These are phyloP conservation scores for Raffaelea ambrosiae DNA, from an alignment of 2,329 filamentous ascomycete species.

Conservation along the genomic window DNA sequence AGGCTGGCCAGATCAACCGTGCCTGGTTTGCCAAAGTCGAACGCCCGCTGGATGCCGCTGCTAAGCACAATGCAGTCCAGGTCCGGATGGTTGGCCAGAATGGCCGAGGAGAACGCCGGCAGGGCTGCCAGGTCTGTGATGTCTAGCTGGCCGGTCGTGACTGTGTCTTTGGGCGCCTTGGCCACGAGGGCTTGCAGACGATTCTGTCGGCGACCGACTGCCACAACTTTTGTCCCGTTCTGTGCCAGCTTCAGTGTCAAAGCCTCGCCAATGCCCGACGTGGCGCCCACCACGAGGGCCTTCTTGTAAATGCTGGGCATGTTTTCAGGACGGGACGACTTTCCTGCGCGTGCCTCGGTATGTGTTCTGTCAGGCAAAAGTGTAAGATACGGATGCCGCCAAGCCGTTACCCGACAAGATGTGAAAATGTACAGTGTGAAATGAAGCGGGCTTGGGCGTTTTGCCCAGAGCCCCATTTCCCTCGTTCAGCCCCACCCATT, in stretches of 20 bases:
- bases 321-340: neutral
- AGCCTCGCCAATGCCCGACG: slow-evolving; percentile 39
- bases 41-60: slow-evolving; percentile 35
- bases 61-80: slow-evolving; percentile 44
- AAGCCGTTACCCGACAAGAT: too few relatives aligned
- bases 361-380: too few relatives aligned
- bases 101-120: slow-evolving; percentile 19
- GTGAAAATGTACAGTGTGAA: too few relatives aligned
- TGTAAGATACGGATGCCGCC: too few relatives aligned
- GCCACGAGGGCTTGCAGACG: slow-evolving; percentile 30
- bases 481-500: too few relatives aligned
- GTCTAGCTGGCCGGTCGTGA: slow-evolving; percentile 28
- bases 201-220: slow-evolving; percentile 37
- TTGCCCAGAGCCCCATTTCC: too few relatives aligned
- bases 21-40: slow-evolving; percentile 33
- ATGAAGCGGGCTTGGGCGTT: too few relatives aligned
- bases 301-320: slow-evolving; percentile 30
- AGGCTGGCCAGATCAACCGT: slow-evolving; percentile 28
- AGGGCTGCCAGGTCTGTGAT: slow-evolving; percentile 30
- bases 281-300: slow-evolving; percentile 41
- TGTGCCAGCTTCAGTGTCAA: slow-evolving; percentile 27
- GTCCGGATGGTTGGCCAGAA: slow-evolving; percentile 30
- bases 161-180: slow-evolving; percentile 6
- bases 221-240: slow-evolving; percentile 33
- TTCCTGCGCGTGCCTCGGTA: too few relatives aligned